A percentile compares a stretch with the other conserved stretches of the same genome.
Conservation (phyloP, 768 basidiomycete species). For the Tricholoma furcatifolium region DNA sequence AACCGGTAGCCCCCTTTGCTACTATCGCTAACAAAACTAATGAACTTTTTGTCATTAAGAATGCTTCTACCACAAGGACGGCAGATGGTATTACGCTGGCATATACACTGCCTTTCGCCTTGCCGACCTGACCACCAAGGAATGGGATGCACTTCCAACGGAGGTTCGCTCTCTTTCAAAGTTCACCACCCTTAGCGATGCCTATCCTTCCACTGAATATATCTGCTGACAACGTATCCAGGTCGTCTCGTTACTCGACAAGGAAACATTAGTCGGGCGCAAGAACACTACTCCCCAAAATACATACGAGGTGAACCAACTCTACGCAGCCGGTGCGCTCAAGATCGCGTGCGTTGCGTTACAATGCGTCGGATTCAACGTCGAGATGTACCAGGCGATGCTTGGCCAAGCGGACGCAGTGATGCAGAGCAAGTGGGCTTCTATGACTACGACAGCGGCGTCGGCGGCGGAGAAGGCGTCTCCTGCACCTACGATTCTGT, state of each 20-base stretch:
- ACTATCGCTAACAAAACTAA: neutral
- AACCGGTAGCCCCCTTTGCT: slow-evolving; percentile 44
- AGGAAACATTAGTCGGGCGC: slow-evolving; percentile 67
- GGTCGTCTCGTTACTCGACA: slow-evolving; percentile 66
- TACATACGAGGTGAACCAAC: slow-evolving; percentile 69
- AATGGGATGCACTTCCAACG: slow-evolving; percentile 64
- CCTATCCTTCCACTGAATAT: neutral
- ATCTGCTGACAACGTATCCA: slow-evolving; percentile 23
- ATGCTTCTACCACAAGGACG: slow-evolving; percentile 80
- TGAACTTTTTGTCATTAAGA: slow-evolving; percentile 37
- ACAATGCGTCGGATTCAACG: slow-evolving; percentile 77
- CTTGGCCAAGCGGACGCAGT: slow-evolving; percentile 62
- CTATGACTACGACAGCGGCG: slow-evolving; percentile 2
- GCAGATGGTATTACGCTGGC: slow-evolving; percentile 85
- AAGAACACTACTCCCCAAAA: slow-evolving; percentile 81
- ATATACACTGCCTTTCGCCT: slow-evolving; percentile 67
- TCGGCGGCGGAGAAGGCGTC: slow-evolving; percentile 3
- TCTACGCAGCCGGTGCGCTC: slow-evolving; percentile 72
- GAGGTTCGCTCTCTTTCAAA: slow-evolving; percentile 44
- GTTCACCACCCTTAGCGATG: slow-evolving; percentile 5
- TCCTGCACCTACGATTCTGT: slow-evolving; percentile 6
- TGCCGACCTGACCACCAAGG: slow-evolving; percentile 61
- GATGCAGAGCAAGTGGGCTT: slow-evolving; percentile 35
- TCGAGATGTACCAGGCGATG: slow-evolving; percentile 59
- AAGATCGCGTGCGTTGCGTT: slow-evolving; percentile 72